Evolutionary conservation across 352 stramenopile genomes (phyloP).

Genomic region (Globisporangium cylindrosporum): DNA sequence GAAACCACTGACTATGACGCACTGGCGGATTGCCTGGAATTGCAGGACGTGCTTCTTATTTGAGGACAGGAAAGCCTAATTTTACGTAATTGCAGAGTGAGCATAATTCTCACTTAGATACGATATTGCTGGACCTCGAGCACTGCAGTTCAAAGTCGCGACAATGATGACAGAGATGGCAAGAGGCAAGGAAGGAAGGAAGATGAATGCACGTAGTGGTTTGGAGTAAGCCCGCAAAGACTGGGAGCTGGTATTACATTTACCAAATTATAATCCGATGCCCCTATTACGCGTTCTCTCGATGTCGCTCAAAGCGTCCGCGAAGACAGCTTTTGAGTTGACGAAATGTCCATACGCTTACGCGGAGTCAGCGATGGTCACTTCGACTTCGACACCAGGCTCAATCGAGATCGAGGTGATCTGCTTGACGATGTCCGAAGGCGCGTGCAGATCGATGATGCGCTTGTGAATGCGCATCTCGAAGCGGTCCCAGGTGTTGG

Average conservation of each 20-base stretch:
- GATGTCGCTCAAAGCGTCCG: constrained; percentile 4
- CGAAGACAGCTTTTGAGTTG: background rate
- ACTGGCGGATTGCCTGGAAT: background rate
- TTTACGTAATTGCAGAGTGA: background rate
- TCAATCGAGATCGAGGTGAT: constrained; percentile 99
- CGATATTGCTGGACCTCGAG: background rate
- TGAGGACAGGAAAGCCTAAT: background rate
- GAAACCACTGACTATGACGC: constrained; percentile 10
- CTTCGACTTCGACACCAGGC: constrained; percentile 98
- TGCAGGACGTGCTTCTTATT: background rate
- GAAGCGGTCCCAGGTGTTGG: constrained; percentile 99
- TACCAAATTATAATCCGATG: constrained; percentile 24
- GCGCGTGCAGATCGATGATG: constrained; percentile 98
- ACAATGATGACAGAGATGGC: background rate
- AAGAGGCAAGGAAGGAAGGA: background rate
- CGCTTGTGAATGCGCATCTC: constrained; percentile 99
- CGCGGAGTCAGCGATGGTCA: constrained; percentile 94
- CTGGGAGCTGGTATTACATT: constrained; percentile 35
- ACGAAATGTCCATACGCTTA: constrained; percentile 34
- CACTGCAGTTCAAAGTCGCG: background rate
- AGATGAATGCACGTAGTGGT: background rate
- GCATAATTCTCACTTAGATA: background rate
- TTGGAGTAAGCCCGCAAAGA: constrained; percentile 28
- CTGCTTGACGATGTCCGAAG: constrained; percentile 99
- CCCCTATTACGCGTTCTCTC: constrained; percentile 26